Percentiles rank a stretch among this genome's conserved stretches.
phyloP scores from a whole-genome alignment of 352 stramenopile genomes.

The Phytopythium helicoides region DNA sequence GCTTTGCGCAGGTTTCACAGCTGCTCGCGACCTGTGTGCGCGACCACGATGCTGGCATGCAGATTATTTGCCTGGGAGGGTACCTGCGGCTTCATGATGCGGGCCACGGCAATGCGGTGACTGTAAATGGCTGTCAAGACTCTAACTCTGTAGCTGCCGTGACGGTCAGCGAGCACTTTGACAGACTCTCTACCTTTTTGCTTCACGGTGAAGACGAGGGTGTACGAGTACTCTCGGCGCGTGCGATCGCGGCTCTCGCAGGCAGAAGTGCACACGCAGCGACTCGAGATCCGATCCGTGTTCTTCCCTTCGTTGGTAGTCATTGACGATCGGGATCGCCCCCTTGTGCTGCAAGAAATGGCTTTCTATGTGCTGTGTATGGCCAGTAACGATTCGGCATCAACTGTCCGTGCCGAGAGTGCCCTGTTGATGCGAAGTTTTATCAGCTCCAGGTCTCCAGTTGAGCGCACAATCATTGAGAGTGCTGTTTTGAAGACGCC shows the following conservation, averaged over 20 bases:
- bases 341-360: slow-evolving; percentile 33
- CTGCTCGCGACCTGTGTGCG: slow-evolving; percentile 47
- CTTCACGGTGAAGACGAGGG: slow-evolving; percentile 24
- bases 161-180: slow-evolving; percentile 23
- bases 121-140: neutral
- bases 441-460: neutral
- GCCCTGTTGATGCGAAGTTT: slow-evolving; percentile 34
- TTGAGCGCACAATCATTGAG: slow-evolving; percentile 18
- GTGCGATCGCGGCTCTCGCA: slow-evolving; percentile 30
- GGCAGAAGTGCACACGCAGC: slow-evolving; percentile 17
- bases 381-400: slow-evolving; percentile 27
- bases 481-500: slow-evolving; percentile 51
- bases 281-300: slow-evolving; percentile 16
- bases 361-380: slow-evolving; percentile 46
- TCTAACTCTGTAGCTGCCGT: neutral
- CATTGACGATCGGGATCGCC: neutral
- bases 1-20: slow-evolving; percentile 34
- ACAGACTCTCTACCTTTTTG: slow-evolving; percentile 28
- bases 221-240: slow-evolving; percentile 29
- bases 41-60: slow-evolving; percentile 59
- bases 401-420: slow-evolving; percentile 34
- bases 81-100: slow-evolving; percentile 52
- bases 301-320: slow-evolving; percentile 18
- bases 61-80: slow-evolving; percentile 47
- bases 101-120: slow-evolving; percentile 18